These are phyloP conservation scores for Kodamaea sagamina DNA, from an alignment of 805 yeast genomes.

Conservation along the genomic window DNA sequence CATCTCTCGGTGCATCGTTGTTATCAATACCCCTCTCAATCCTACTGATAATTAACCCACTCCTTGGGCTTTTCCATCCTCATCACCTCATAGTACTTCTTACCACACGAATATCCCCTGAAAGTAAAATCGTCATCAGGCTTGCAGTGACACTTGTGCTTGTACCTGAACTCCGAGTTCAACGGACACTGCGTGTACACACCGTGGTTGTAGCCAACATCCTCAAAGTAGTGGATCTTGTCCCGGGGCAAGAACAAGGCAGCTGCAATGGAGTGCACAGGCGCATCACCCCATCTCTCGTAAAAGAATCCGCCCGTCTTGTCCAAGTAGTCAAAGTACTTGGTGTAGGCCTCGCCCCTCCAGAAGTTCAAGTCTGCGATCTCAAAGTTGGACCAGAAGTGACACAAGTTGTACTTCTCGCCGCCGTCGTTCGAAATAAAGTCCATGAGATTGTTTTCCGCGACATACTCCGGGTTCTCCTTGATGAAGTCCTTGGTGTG, in stretches of 20 bases:
- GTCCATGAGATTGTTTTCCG: constrained; percentile 64
- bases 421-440: constrained; percentile 73
- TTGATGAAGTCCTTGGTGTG: constrained; percentile 67
- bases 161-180: constrained; percentile 53
- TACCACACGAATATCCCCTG: constrained; percentile 43
- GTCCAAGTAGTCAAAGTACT: constrained; percentile 75
- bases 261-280: constrained; percentile 87
- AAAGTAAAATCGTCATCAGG: constrained; percentile 75
- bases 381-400: constrained; percentile 91
- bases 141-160: constrained; percentile 71
- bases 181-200: constrained; percentile 83
- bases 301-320: constrained; percentile 85
- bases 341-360: constrained; percentile 68
- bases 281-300: constrained; percentile 95
- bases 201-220: constrained; percentile 80
- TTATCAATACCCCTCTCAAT: background rate
- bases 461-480: constrained; percentile 60
- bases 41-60: constrained; percentile 3
- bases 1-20: no score
- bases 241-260: constrained; percentile 70
- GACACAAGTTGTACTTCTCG: constrained; percentile 73
- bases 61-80: constrained; percentile 28
- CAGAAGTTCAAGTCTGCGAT: constrained; percentile 72
- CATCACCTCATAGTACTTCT: constrained; percentile 33
- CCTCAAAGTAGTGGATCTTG: constrained; percentile 75